These are phyloP conservation scores for Monilinia fructigena DNA, from an alignment of 2,329 filamentous ascomycete genomes.

Conservation along the genomic window DNA sequence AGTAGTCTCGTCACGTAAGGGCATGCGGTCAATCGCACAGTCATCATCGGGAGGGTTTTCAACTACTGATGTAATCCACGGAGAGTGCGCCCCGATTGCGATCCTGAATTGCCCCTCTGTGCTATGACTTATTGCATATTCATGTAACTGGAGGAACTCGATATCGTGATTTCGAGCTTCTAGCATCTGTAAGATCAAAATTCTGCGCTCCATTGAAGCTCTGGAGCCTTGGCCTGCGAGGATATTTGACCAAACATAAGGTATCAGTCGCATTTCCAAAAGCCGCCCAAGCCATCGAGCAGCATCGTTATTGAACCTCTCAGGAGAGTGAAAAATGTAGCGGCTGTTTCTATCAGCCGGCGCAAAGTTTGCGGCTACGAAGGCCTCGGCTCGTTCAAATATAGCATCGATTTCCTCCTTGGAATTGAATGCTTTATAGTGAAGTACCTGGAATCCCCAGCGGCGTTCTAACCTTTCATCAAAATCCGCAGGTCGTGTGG, in stretches of 20 bases:
- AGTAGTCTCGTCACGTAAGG: neutral
- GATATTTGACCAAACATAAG: neutral
- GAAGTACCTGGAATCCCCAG: neutral
- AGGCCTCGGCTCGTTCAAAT: neutral
- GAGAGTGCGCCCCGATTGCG: neutral
- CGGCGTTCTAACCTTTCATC: too few relatives aligned
- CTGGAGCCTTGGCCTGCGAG: neutral
- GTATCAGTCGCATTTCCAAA: neutral
- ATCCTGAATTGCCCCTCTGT: neutral
- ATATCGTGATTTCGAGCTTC: neutral
- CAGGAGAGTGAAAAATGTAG: neutral
- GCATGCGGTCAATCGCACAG: neutral
- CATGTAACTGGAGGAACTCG: neutral
- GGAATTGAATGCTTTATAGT: neutral
- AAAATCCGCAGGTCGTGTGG: neutral
- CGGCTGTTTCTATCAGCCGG: neutral
- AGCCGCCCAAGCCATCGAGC: neutral
- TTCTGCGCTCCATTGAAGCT: neutral
- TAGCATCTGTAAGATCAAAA: neutral
- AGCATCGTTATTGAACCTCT: neutral
- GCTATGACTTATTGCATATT: fast-evolving
- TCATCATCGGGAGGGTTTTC: neutral
- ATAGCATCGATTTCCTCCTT: neutral
- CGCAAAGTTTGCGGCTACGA: neutral
- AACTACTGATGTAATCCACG: neutral